Conservation (phyloP, 1,284 basidiomycete species). For the Rhodotorula mucilaginosa region DNA sequence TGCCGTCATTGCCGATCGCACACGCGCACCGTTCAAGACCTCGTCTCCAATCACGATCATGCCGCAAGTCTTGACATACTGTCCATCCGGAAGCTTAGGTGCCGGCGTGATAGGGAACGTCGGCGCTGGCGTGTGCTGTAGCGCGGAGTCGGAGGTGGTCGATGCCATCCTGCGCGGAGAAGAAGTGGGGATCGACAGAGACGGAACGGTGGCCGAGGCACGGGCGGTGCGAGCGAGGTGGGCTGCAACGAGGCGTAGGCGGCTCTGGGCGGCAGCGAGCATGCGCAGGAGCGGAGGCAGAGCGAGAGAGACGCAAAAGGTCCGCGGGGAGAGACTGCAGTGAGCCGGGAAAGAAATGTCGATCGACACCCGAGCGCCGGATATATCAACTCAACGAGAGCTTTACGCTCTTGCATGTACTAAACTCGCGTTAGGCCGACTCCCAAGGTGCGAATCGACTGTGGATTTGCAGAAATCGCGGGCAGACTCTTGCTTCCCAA, state of each 20-base stretch:
- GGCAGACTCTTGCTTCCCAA: no score
- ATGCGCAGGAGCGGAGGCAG: not conserved
- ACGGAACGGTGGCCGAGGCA: not conserved
- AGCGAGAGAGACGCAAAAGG: not conserved
- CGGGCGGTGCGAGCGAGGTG: not conserved
- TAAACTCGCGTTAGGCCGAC: no score
- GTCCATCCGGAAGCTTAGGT: conserved; percentile 63
- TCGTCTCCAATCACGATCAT: conserved; percentile 67
- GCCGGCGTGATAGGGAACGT: conserved; percentile 59
- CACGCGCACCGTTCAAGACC: conserved; percentile 52
- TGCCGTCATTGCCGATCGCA: conserved; percentile 21
- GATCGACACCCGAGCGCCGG: no score
- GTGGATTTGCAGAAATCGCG: no score
- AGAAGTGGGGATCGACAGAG: not conserved
- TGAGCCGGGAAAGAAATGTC: no score
- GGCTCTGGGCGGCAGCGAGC: not conserved
- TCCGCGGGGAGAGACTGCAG: no score
- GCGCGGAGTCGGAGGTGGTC: no score
- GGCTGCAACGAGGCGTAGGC: not conserved
- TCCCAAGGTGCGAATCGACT: no score
- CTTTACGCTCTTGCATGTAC: no score
- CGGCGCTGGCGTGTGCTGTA: not conserved
- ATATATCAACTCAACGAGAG: no score
- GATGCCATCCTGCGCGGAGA: not conserved
- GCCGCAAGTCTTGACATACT: conserved; percentile 67